These are phyloP conservation scores for Amanita subjunquillea DNA, from an alignment of 768 basidiomycete genomes.

Conservation along the genomic window DNA sequence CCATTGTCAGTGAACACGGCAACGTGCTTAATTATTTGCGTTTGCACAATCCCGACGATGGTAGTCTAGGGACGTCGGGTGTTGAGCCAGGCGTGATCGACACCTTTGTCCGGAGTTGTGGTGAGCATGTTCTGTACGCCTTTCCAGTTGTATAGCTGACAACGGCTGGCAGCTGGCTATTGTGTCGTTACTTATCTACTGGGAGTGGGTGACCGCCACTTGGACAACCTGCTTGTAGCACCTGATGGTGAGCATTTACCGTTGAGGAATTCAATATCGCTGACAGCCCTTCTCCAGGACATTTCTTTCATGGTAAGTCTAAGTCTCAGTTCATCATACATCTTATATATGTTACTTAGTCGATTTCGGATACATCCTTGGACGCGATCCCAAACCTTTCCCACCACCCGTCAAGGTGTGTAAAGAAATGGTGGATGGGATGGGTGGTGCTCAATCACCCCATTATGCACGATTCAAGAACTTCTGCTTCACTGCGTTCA, in stretches of 20 bases:
- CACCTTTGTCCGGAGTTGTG: conserved; percentile 94
- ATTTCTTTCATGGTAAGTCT: conserved; percentile 87
- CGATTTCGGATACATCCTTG: conserved; percentile 97
- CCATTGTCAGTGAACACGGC: conserved; percentile 88
- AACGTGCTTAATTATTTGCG: conserved; percentile 82
- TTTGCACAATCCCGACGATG: conserved; percentile 84
- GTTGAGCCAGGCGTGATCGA: conserved; percentile 94
- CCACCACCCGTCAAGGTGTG: conserved; percentile 98
- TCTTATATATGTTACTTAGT: conserved; percentile 36
- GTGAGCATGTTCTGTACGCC: conserved; percentile 30
- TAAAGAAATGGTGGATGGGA: conserved; percentile 99
- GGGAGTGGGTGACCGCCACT: conserved; percentile 93
- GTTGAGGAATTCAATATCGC: neutral
- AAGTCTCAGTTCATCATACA: neutral
- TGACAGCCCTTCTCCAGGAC: conserved; percentile 33
- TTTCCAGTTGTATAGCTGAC: neutral
- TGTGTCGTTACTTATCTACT: conserved; percentile 95
- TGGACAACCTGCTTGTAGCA: conserved; percentile 88
- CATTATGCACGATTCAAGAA: conserved; percentile 96
- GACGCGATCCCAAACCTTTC: conserved; percentile 94
- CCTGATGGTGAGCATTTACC: conserved; percentile 60
- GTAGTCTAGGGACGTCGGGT: conserved; percentile 87
- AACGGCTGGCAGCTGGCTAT: conserved; percentile 69
- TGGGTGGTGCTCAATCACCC: conserved; percentile 95
- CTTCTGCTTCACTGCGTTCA: conserved; percentile 97